These are phyloP conservation scores for Botrytis squamosa DNA, from an alignment of 2,329 filamentous ascomycete genomes.

Conservation along the genomic window DNA sequence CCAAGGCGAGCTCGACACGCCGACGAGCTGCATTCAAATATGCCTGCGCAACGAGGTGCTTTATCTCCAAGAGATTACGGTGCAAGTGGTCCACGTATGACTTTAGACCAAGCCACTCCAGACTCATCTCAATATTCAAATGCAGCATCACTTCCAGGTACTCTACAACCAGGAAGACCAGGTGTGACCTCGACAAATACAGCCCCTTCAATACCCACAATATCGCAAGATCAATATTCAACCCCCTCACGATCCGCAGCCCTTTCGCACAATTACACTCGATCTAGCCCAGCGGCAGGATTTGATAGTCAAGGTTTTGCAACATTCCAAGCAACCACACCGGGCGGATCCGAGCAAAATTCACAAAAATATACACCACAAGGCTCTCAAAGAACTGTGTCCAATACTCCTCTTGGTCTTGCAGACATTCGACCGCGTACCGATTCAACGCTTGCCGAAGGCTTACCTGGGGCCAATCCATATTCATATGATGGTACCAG, in stretches of 20 bases:
- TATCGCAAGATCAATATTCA: slow-evolving; percentile 58
- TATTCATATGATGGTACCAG: slow-evolving; percentile 65
- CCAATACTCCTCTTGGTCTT: slow-evolving; percentile 82
- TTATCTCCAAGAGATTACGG: slow-evolving; percentile 47
- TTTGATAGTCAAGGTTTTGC: slow-evolving; percentile 55
- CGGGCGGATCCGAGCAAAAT: slow-evolving; percentile 52
- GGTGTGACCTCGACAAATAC: slow-evolving; percentile 54
- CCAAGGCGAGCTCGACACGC: slow-evolving; percentile 50
- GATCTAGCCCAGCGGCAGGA: slow-evolving; percentile 72
- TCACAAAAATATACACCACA: slow-evolving; percentile 56
- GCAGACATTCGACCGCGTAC: slow-evolving; percentile 87
- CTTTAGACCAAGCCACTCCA: slow-evolving; percentile 56
- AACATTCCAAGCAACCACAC: slow-evolving; percentile 63
- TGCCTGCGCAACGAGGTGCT: slow-evolving; percentile 34
- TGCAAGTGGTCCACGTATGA: slow-evolving; percentile 52
- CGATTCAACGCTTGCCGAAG: slow-evolving; percentile 77
- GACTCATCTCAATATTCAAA: slow-evolving; percentile 47
- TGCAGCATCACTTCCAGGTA: slow-evolving; percentile 53
- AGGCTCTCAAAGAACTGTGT: slow-evolving; percentile 60
- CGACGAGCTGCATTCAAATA: slow-evolving; percentile 50
- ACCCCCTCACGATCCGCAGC: slow-evolving; percentile 66
- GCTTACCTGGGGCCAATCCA: slow-evolving; percentile 56
- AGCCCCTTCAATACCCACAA: slow-evolving; percentile 56
- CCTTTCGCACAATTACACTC: slow-evolving; percentile 73
- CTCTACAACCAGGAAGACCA: slow-evolving; percentile 59